These are phyloP conservation scores for Trichoderma atrobrunneum DNA, from an alignment of 2,329 filamentous ascomycete genomes.

Conservation along the genomic window DNA sequence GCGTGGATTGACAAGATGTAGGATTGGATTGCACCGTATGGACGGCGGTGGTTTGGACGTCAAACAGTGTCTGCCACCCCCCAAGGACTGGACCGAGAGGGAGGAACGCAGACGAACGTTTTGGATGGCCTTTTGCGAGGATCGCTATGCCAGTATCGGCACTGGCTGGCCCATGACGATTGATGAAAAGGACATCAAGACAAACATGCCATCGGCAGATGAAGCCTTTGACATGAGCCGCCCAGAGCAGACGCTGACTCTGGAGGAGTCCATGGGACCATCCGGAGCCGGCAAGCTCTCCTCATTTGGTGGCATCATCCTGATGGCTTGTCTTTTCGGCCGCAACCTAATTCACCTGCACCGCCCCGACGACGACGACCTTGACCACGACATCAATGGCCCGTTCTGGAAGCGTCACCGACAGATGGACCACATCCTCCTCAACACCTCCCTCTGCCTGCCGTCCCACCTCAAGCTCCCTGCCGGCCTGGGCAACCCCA, in stretches of 20 bases:
- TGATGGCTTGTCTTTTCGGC: conserved; percentile 88
- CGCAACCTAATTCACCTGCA: conserved; percentile 89
- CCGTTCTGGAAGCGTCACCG: conserved; percentile 95
- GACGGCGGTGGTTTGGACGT: conserved; percentile 83
- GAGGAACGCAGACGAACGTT: conserved; percentile 91
- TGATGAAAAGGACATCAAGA: conserved; percentile 87
- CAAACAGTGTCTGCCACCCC: conserved; percentile 83
- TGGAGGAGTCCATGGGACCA: conserved; percentile 68
- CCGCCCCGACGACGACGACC: conserved; percentile 76
- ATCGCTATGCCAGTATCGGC: conserved; percentile 91
- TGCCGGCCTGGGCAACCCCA: conserved; percentile 69
- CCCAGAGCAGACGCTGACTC: conserved; percentile 66
- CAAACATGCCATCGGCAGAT: conserved; percentile 78
- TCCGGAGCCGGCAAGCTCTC: conserved; percentile 73
- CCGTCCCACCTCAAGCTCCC: conserved; percentile 79
- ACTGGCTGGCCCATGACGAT: conserved; percentile 96
- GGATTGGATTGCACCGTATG: conserved; percentile 87
- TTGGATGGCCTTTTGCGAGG: conserved; percentile 89
- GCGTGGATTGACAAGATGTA: conserved; percentile 35
- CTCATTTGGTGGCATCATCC: conserved; percentile 72
- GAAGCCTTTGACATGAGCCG: conserved; percentile 80
- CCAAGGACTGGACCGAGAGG: conserved; percentile 89
- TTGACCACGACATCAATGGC: conserved; percentile 83
- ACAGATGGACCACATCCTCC: conserved; percentile 81
- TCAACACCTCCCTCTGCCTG: conserved; percentile 82